These are phyloP conservation scores for Aspergillus bertholletiae DNA, from an alignment of 495 filamentous ascomycete species.

Conservation along the genomic window DNA sequence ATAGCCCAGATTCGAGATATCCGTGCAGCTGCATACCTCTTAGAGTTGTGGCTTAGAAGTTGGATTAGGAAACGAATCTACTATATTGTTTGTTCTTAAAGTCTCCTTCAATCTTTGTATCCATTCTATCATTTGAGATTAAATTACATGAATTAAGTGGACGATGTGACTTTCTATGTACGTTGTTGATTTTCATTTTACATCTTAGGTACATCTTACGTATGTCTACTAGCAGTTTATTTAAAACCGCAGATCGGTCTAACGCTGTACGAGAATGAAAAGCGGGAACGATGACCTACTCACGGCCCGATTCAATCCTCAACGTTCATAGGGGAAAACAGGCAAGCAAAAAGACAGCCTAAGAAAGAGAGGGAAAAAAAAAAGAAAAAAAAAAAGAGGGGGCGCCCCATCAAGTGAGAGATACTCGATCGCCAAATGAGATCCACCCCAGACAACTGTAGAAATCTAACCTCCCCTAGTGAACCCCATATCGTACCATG, in stretches of 20 bases:
- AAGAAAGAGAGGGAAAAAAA: constrained; percentile 5
- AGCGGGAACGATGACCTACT: not conserved
- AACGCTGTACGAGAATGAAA: not conserved
- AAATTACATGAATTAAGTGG: not conserved
- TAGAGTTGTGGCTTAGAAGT: not conserved
- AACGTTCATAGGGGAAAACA: not conserved
- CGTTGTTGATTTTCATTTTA: not conserved
- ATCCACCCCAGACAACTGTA: not conserved
- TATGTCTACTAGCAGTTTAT: not conserved
- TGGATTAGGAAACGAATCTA: not conserved
- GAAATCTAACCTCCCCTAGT: constrained; percentile 24
- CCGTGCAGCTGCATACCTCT: constrained; percentile 10
- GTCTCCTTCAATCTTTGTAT: not conserved
- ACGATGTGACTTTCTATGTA: not conserved
- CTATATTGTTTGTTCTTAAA: not conserved
- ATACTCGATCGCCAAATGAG: constrained; percentile 12
- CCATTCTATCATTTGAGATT: not conserved
- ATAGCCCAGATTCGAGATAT: constrained; percentile 14
- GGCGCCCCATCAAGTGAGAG: not conserved
- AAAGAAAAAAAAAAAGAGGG: not conserved
- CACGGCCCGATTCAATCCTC: too few species aligned
- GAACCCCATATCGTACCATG: constrained; percentile 10
- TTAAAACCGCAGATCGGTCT: constrained; percentile 1
- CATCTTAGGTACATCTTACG: constrained; percentile 1
- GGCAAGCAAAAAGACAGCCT: too few species aligned